Base-by-base conservation (phyloP, 768 basidiomycete species). In the Nidularia pulvinata region DNA sequence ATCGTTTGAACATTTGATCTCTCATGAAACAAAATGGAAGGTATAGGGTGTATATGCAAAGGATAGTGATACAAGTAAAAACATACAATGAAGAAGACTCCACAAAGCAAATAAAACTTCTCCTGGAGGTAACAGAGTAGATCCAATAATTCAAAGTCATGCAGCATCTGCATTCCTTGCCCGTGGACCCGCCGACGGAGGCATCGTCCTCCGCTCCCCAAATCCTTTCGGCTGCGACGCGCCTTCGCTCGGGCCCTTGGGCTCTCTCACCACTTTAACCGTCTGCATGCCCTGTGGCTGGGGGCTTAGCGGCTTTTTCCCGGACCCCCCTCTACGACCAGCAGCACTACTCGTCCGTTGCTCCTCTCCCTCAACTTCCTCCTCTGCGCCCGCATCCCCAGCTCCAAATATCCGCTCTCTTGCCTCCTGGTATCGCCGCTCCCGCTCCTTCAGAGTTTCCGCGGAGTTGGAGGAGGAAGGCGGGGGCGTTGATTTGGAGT, bases 381-480 rank as follows among this genome's bases (percentile, higher is more conserved):
- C 34, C 13, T 53, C 56, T 7, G 55, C 59, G 30, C 50, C 61
- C 3, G 57, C 55, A 30, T 3, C 25, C 25, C 25, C 2, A 4
- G 58, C 59, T 3, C 84, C 83, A 55, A 91, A 92, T 50, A 92
- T 91, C 19, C 90, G 78, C 51, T 86, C 82, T 30, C 90, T 72
- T 2, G 90, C 89, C 16, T 83, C 87, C 52, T 85, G 80, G 65
- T 92, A 92, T 51, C 84, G 79, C 14, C 82, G 85, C 64, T 90
- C 89, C 42, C 89, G 80, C 52, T 89, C 86, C 34, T 83, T 78
- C 3, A 88, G 70, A 3, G 80, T 68, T 44, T 74, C 73, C 6
- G 59, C 60, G 10, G 57, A 58, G 3, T 62, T 44, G 9, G 67
- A 56, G 10, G 63, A 57, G 1, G 61, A 37, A 22, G 63, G 60